Percentiles rank a stretch among this genome's conserved stretches.
Conservation (phyloP, 1,284 basidiomycete genomes). For the Cryptococcus floricola region DNA sequence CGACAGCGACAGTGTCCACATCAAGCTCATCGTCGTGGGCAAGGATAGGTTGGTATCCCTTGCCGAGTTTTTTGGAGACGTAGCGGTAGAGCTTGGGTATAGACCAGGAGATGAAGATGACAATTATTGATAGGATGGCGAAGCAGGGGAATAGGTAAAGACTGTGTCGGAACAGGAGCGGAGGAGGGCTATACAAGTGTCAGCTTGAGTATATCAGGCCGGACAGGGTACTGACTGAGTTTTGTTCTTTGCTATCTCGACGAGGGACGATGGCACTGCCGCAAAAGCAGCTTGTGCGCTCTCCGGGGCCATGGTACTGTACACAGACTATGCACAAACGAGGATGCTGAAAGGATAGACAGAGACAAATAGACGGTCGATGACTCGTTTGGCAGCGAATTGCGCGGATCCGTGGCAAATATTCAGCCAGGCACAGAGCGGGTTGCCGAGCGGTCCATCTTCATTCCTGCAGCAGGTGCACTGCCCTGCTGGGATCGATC, state of each 20-base stretch:
- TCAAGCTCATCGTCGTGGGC: conserved; percentile 25
- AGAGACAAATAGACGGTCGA: no score
- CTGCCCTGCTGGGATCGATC: no score
- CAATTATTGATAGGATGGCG: conserved; percentile 29
- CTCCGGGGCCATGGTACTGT: no score
- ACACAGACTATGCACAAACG: no score
- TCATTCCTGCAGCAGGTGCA: no score
- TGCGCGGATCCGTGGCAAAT: no score
- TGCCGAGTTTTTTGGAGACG: conserved; percentile 1
- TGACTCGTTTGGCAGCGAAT: no score
- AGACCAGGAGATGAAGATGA: conserved; percentile 30
- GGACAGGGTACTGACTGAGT: conserved; percentile 12
- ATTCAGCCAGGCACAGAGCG: no score
- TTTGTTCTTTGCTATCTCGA: conserved; percentile 10
- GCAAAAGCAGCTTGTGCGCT: conserved; percentile 11
- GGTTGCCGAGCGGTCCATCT: no score
- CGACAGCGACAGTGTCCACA: conserved; percentile 13
- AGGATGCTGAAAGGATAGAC: no score
- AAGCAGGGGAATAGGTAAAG: conserved; percentile 44
- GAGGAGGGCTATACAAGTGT: conserved; percentile 27
- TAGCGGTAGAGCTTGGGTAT: conserved; percentile 26
- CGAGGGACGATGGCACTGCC: conserved; percentile 5
- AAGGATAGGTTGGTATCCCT: conserved; percentile 30
- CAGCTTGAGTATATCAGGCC: not conserved
- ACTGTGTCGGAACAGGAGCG: conserved; percentile 34